These are phyloP conservation scores for Daldinia bambusicola DNA, from an alignment of 495 filamentous ascomycete genomes.

Conservation along the genomic window DNA sequence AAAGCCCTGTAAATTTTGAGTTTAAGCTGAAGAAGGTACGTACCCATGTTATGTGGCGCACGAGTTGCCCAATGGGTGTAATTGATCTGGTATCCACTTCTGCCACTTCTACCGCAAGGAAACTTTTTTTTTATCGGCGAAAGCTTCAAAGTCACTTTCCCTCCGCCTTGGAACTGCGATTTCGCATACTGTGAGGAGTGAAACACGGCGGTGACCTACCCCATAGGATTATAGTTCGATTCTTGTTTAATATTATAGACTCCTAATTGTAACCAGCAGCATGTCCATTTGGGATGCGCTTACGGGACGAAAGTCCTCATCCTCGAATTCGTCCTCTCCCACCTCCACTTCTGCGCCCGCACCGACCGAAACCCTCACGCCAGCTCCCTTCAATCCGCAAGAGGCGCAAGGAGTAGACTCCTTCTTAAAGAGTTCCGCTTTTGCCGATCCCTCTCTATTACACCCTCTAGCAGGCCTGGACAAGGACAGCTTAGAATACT, in stretches of 20 bases:
- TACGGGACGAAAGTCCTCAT: conserved; percentile 78
- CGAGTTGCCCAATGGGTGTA: conserved; percentile 3
- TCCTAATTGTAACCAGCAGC: conserved; percentile 20
- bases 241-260: not conserved
- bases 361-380: conserved; percentile 61
- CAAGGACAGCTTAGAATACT: conserved; percentile 90
- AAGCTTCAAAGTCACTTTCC: conserved; percentile 30
- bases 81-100: not conserved
- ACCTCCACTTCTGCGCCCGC: conserved; percentile 48
- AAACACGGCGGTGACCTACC: conserved; percentile 15
- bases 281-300: conserved; percentile 91
- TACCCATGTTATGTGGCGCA: conserved; percentile 13
- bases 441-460: conserved; percentile 84
- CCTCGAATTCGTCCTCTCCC: conserved; percentile 49
- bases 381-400: conserved; percentile 72
- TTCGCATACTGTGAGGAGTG: conserved; percentile 23
- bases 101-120: conserved; percentile 24
- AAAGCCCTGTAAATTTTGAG: not conserved
- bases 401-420: conserved; percentile 80
- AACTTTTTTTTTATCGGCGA: conserved; percentile 26
- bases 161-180: conserved; percentile 22
- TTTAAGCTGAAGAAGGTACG: conserved; percentile 10
- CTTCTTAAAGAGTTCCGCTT: conserved; percentile 75
- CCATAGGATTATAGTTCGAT: conserved; percentile 11
- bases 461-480: conserved; percentile 96